Conservation (phyloP, 768 basidiomycete species). For the Lentinula boryana region DNA sequence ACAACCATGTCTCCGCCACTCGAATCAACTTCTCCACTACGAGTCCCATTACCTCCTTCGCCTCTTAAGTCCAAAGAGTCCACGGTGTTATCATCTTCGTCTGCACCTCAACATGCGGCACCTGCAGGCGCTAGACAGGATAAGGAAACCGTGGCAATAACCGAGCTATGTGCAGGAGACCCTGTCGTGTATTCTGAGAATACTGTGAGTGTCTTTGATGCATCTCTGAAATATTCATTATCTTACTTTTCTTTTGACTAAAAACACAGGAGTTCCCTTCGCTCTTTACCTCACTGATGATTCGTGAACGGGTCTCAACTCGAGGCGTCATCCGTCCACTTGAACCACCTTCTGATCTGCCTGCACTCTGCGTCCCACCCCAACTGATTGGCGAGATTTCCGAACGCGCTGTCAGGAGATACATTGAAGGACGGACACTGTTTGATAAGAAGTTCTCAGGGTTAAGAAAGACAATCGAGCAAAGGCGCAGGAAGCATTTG, state of each 20-base stretch:
- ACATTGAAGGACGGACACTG: conserved; percentile 49
- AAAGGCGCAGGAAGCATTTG: conserved; percentile 57
- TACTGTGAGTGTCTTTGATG: conserved; percentile 28
- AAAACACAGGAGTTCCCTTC: conserved; percentile 14
- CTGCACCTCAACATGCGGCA: not conserved
- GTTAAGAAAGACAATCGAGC: conserved; percentile 53
- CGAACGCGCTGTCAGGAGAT: conserved; percentile 73
- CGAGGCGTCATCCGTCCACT: conserved; percentile 78
- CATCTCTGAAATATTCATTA: not conserved
- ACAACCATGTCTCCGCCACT: not conserved
- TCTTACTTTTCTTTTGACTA: not conserved
- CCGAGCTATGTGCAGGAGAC: conserved; percentile 52
- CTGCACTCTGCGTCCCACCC: conserved; percentile 56
- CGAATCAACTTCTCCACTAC: not conserved
- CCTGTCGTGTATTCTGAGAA: conserved; percentile 45
- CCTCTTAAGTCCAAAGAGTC: not conserved
- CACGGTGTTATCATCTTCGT: not conserved
- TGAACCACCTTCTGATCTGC: conserved; percentile 63
- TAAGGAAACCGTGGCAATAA: not conserved
- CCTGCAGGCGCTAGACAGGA: not conserved
- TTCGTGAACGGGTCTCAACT: conserved; percentile 85
- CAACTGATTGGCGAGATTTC: conserved; percentile 71
- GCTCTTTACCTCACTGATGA: conserved; percentile 57
- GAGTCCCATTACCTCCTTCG: not conserved
- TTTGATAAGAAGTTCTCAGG: conserved; percentile 68